phyloP scores from a whole-genome alignment of 2,329 filamentous ascomycete species.

The Fusarium sp. region DNA sequence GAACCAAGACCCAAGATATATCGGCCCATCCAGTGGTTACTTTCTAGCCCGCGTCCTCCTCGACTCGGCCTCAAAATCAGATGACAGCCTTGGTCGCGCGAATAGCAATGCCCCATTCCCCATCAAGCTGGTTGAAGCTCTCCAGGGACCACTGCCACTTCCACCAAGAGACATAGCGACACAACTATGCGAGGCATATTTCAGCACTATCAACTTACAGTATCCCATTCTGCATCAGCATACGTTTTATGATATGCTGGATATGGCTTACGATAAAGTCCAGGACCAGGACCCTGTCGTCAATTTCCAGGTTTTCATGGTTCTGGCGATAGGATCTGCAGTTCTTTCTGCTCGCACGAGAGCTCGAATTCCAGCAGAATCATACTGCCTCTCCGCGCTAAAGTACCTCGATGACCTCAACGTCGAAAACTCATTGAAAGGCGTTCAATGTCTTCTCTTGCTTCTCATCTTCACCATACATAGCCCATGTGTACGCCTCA shows the following conservation, averaged over 20 bases:
- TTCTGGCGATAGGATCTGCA: conserved; percentile 62
- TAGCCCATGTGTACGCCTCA: conserved; percentile 61
- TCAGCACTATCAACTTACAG: conserved; percentile 60
- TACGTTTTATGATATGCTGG: conserved; percentile 56
- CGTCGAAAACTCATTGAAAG: conserved; percentile 61
- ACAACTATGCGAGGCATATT: conserved; percentile 60
- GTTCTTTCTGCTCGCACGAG: conserved; percentile 59
- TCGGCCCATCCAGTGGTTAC: conserved; percentile 68
- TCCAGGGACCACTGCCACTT: conserved; percentile 50
- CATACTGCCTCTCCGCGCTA: conserved; percentile 63
- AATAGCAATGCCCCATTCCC: conserved; percentile 36
- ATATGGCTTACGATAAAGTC: conserved; percentile 51
- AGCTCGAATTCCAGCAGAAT: conserved; percentile 60
- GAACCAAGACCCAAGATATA: conserved; percentile 62
- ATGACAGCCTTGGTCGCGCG: conserved; percentile 15
- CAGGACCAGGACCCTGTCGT: conserved; percentile 47
- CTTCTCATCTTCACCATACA: conserved; percentile 64
- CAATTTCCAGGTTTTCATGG: conserved; percentile 65
- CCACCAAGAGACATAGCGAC: conserved; percentile 53
- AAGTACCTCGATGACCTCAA: conserved; percentile 60
- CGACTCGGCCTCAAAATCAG: conserved; percentile 51
- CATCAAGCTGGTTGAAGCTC: conserved; percentile 49
- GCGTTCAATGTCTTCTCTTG: conserved; percentile 62
- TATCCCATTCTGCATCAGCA: conserved; percentile 64
- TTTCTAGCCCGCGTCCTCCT: conserved; percentile 65